phyloP scores from a whole-genome alignment of 176 grass and related monocot genomes.

The Thalia dealbata region DNA sequence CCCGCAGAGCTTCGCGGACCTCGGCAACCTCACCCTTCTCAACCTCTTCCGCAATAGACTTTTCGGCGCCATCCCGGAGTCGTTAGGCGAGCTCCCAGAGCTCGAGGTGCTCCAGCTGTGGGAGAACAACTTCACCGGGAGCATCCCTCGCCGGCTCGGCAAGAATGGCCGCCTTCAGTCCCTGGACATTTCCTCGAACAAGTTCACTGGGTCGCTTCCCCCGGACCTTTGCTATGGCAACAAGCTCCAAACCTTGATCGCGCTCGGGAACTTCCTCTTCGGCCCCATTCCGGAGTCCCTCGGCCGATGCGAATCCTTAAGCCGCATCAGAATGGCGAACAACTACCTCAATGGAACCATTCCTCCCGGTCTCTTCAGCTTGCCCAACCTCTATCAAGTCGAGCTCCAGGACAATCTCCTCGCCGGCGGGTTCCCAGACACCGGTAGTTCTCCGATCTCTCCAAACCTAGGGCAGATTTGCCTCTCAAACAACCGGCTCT shows the following conservation, averaged over 20 bases:
- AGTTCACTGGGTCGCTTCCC: slow-evolving; percentile 16
- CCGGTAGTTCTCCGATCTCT: neutral
- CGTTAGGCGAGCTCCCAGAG: slow-evolving; percentile 20
- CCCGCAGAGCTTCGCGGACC: slow-evolving; percentile 58
- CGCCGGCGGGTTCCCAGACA: slow-evolving; percentile 4
- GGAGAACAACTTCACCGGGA: slow-evolving; percentile 23
- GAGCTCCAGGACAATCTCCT: slow-evolving; percentile 23
- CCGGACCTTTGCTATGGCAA: slow-evolving; percentile 13
- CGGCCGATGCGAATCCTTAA: slow-evolving; percentile 15
- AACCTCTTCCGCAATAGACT: slow-evolving; percentile 23
- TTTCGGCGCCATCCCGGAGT: slow-evolving; percentile 23
- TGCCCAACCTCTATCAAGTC: slow-evolving; percentile 12
- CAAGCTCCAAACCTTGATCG: slow-evolving; percentile 18
- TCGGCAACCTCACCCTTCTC: slow-evolving; percentile 68
- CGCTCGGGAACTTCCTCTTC: slow-evolving; percentile 16
- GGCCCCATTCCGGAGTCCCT: slow-evolving; percentile 16
- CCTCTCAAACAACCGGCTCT: slow-evolving; percentile 23
- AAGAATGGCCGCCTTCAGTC: slow-evolving; percentile 7
- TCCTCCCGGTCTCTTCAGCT: slow-evolving; percentile 13
- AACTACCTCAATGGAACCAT: slow-evolving; percentile 19
- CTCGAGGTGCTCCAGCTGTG: slow-evolving; percentile 22
- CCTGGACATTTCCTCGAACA: slow-evolving; percentile 18
- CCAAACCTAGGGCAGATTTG: slow-evolving; percentile 12
- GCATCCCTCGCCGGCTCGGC: slow-evolving; percentile 9
- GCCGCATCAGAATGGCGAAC: slow-evolving; percentile 12